Conservation (phyloP, 192 early-diverging fungal genomes). For the Phlyctochytrium bullatum region DNA sequence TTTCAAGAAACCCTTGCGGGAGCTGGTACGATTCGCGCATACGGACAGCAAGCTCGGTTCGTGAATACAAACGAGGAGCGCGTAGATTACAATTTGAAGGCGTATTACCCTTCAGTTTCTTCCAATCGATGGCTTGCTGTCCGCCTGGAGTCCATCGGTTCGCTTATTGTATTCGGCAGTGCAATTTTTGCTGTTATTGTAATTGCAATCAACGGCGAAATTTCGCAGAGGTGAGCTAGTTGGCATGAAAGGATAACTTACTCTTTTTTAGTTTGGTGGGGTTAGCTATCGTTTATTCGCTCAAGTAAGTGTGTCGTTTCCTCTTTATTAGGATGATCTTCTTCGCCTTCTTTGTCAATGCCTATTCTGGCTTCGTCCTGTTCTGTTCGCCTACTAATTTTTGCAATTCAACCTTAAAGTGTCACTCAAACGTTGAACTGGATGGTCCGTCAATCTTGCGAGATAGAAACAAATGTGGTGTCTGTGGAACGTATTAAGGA, state of each 20-base stretch:
- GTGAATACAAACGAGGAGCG: constrained; percentile 62
- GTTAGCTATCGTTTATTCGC: constrained; percentile 44
- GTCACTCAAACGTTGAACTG: constrained; percentile 84
- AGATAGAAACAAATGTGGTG: constrained; percentile 73
- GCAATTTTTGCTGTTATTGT: constrained; percentile 69
- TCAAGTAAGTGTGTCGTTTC: constrained; percentile 34
- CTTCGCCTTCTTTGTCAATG: neutral
- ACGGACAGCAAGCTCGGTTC: constrained; percentile 58
- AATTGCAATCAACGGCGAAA: constrained; percentile 50
- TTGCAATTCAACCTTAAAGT: constrained; percentile 65
- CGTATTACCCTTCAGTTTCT: constrained; percentile 71
- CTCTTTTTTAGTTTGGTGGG: constrained; percentile 61
- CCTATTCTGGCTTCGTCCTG: too few relatives aligned
- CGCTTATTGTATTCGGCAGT: constrained; percentile 75
- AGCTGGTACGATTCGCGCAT: constrained; percentile 58
- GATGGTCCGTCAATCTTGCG: constrained; percentile 82
- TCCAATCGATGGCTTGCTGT: constrained; percentile 60
- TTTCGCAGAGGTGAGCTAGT: constrained; percentile 21
- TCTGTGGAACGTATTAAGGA: constrained; percentile 61
- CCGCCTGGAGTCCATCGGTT: constrained; percentile 78
- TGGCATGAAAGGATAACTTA: neutral
- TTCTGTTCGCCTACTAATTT: constrained; percentile 49
- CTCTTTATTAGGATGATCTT: neutral
- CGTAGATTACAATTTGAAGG: constrained; percentile 76
- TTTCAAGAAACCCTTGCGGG: constrained; percentile 60